phyloP scores from a whole-genome alignment of 306 rosid genomes.

The Castanea crenata region DNA sequence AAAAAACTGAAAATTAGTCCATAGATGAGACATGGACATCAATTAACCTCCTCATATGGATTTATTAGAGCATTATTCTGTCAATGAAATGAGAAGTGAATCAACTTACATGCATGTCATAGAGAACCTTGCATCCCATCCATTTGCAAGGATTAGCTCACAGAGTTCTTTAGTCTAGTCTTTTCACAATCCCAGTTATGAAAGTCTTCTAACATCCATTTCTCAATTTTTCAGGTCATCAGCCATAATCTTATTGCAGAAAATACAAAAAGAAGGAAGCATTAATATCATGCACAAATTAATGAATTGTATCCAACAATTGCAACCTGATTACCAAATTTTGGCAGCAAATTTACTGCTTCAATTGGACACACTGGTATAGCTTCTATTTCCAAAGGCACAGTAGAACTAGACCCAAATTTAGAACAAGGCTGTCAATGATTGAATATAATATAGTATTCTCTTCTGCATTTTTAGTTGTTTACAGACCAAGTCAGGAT shows the following conservation, averaged over 20 bases:
- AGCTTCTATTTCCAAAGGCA: neutral
- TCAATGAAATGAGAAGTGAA: neutral
- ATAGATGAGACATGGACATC: neutral
- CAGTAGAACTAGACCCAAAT: neutral
- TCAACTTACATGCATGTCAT: neutral
- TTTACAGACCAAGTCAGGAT: neutral
- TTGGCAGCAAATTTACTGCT: conserved; percentile 68
- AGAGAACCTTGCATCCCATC: neutral
- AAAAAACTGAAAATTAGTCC: neutral
- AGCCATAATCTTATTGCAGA: conserved; percentile 55
- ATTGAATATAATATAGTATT: neutral
- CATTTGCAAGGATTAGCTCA: neutral
- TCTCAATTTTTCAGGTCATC: conserved; percentile 45
- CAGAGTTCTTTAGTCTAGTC: conserved; percentile 6
- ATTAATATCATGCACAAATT: conserved; percentile 49
- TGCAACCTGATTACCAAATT: conserved; percentile 63
- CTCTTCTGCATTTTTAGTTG: too few relatives aligned
- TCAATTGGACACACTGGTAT: conserved; percentile 63
- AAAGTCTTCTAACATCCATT: conserved; percentile 12
- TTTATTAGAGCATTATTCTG: neutral
- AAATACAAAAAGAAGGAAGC: conserved; percentile 55
- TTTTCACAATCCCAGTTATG: conserved; percentile 15
- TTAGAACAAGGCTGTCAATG: neutral
- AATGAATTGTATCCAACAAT: conserved; percentile 49
- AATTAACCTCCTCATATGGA: neutral